Evolutionary conservation across 441 rosid genomes (phyloP).

Genomic region (Aleurites moluccanus): DNA sequence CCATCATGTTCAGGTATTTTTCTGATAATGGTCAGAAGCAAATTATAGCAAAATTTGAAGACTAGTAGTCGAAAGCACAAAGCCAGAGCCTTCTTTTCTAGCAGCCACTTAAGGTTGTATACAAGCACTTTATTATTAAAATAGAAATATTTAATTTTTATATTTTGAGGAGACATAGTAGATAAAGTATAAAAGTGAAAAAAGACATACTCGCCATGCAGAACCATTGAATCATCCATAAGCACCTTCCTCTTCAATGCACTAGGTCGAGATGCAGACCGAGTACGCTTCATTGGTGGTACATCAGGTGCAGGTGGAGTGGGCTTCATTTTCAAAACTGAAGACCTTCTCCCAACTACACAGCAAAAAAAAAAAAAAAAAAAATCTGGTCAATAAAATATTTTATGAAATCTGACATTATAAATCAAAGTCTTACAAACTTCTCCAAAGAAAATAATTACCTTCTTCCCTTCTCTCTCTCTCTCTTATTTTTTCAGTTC

Average conservation of each 20-base stretch:
- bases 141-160: background rate
- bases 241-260: conserved; percentile 88
- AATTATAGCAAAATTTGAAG: conserved; percentile 3
- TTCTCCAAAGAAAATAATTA: no score
- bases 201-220: conserved; percentile 92
- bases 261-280: conserved; percentile 57
- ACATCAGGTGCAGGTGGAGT: conserved; percentile 65
- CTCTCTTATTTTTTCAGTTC: background rate
- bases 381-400: background rate
- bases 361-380: background rate
- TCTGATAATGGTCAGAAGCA: background rate
- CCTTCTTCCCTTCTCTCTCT: background rate
- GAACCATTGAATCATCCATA: conserved; percentile 92
- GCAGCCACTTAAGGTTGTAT: background rate
- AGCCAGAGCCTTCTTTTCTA: conserved; percentile 4
- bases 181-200: background rate
- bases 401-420: background rate
- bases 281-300: conserved; percentile 59
- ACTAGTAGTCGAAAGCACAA: conserved; percentile 12
- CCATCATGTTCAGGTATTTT: background rate
- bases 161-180: background rate
- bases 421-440: background rate
- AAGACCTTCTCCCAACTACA: conserved; percentile 88
- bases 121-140: background rate
- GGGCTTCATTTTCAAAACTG: conserved; percentile 78